Evolutionary conservation across 495 filamentous ascomycete species (phyloP), one percentile per base, ranked within the genome.

Genomic region (Xylaria longipes): DNA sequence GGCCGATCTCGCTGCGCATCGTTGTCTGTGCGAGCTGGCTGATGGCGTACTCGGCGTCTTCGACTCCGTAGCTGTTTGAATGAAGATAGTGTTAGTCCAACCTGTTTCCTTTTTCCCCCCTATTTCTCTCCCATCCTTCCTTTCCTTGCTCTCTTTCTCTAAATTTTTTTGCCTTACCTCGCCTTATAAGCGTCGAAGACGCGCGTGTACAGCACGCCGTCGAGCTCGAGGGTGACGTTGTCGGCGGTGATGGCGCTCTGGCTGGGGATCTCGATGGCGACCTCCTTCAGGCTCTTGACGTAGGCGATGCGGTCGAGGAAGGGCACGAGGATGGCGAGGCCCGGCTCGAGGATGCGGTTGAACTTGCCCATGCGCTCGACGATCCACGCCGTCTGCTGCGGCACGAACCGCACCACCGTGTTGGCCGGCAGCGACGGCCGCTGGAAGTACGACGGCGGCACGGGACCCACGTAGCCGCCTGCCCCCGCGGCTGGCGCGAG

Each of bases 321-420:
- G 1, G 96, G 96, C 39, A 96, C 86, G 72, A 99, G 83, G 74
- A 99, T 88, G 7, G 97, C 94, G 48, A 99, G 83, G 67, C 96
- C 96, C 0, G 96, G 96, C 72, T 97, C 87, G 62, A 99, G 82
- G 73, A 98, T 98, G 31, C 94, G 87, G 82, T 93, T 89, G 85
- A 96, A 99, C 79, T 94, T 95, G 61, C 96, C 96, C 96, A 99
- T 99, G 72, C 96, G 93, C 84, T 99, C 97, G 48, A 99, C 96
- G 70, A 99, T 94, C 97, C 97, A 99, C 84, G 96, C 97, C 68
- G 95, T 97, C 84, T 98, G 96, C 82, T 99, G 97, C 12, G 97
- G 96, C 35, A 99, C 97, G 84, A 99, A 99, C 68, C 95, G 94
- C 73, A 99, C 87, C 74, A 99, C 86, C 31, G 97, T 98, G 83